Percentiles rank a stretch among this genome's conserved stretches.
Evolutionary conservation across 2,329 filamentous ascomycete genomes (phyloP).

Genomic region (Penicillium sp.): DNA sequence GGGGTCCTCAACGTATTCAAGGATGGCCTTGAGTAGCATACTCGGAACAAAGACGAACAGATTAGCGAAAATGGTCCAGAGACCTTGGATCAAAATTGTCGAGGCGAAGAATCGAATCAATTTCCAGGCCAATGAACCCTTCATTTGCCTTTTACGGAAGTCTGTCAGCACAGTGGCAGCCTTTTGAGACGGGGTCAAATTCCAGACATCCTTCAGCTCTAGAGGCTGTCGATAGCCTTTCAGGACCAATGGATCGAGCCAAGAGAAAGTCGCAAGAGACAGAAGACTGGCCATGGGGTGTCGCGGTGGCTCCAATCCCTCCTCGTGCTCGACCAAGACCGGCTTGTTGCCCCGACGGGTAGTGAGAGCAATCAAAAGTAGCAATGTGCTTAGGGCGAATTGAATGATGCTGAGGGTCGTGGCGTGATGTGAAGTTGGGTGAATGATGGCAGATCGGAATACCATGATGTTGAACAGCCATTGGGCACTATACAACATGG

Average conservation of each 20-base stretch:
- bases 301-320: slow-evolving; percentile 77
- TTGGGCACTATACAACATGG: slow-evolving; percentile 73
- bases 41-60: slow-evolving; percentile 90
- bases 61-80: slow-evolving; percentile 75
- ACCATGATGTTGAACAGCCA: slow-evolving; percentile 75
- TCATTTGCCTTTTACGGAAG: slow-evolving; percentile 83
- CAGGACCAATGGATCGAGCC: slow-evolving; percentile 88
- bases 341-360: slow-evolving; percentile 91
- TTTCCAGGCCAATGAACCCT: slow-evolving; percentile 73
- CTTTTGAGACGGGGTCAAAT: slow-evolving; percentile 83
- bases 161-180: slow-evolving; percentile 74
- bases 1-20: slow-evolving; percentile 90
- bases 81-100: slow-evolving; percentile 71
- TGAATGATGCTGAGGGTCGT: slow-evolving; percentile 67
- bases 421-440: slow-evolving; percentile 63
- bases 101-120: slow-evolving; percentile 80
- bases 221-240: slow-evolving; percentile 81
- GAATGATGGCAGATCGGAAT: slow-evolving; percentile 82
- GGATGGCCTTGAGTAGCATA: slow-evolving; percentile 81
- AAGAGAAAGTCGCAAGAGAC: slow-evolving; percentile 81
- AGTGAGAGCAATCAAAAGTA: slow-evolving; percentile 72
- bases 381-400: slow-evolving; percentile 70
- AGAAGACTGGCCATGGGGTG: slow-evolving; percentile 87
- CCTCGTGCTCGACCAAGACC: slow-evolving; percentile 84
- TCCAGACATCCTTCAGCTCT: slow-evolving; percentile 87